Conservation (phyloP, 148 eudicot species). For the Linanthus parryae region DNA sequence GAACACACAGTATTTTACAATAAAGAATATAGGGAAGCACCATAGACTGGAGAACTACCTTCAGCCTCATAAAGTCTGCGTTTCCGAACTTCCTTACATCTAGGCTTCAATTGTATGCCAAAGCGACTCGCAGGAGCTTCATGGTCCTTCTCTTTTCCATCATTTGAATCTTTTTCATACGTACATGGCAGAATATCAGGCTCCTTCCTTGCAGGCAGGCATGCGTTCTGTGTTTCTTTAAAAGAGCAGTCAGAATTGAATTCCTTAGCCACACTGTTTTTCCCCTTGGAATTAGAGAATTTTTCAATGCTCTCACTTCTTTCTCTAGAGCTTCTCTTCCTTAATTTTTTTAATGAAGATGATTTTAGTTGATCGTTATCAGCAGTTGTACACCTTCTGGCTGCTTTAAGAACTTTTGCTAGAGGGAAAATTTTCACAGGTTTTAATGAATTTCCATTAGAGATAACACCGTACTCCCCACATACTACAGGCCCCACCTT, state of each 20-base stretch:
- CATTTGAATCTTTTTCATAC: constrained; percentile 11
- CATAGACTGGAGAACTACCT: constrained; percentile 32
- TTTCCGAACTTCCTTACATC: constrained; percentile 38
- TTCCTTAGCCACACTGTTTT: constrained; percentile 14
- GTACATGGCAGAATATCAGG: constrained; percentile 9
- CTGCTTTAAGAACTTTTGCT: constrained; percentile 32
- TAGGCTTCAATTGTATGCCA: constrained; percentile 27
- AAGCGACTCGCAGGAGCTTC: constrained; percentile 5
- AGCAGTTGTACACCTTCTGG: constrained; percentile 20
- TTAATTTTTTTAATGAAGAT: constrained; percentile 15
- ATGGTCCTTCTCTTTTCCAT: constrained; percentile 9
- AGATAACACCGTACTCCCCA: constrained; percentile 60
- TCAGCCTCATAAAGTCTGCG: constrained; percentile 44
- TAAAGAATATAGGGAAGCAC: too few species aligned
- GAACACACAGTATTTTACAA: too few species aligned
- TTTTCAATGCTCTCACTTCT: constrained; percentile 9
- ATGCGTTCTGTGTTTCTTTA: constrained; percentile 16
- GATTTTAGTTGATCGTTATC: constrained; percentile 10
- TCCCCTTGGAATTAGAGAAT: constrained; percentile 13
- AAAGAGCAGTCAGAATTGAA: constrained; percentile 7
- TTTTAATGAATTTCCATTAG: constrained; percentile 36
- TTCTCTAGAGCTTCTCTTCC: constrained; percentile 17
- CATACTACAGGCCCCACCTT: constrained; percentile 45
- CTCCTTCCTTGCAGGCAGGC: constrained; percentile 12
- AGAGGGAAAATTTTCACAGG: constrained; percentile 52